Base-by-base conservation (phyloP, 1,139 yeast genomes). In the Zygosaccharomyces pseudobailii region DNA sequence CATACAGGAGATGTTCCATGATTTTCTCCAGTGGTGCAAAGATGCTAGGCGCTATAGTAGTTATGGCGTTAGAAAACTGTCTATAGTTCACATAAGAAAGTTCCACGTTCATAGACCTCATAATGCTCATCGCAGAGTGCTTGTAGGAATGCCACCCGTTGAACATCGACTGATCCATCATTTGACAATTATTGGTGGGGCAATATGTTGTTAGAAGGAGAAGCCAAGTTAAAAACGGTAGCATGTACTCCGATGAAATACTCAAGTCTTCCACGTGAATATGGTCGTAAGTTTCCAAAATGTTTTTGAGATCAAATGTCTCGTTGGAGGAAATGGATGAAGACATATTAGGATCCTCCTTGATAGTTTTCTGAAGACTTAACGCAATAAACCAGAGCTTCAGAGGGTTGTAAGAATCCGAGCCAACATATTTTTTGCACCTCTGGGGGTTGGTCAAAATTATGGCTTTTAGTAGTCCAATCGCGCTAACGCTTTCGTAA, bases 21-120 rank as follows among this genome's bases (percentile, higher is more conserved):
- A 78, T 47, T 17, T 59, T 58, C 8, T 63, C 61, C 48, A 77
- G 49, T 6, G 74, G 72, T 3, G 57, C 47, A 39, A 77, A 61
- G 6, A 82, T 52, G 20, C 66, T 56, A 0, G 76, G 74, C 5
- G 75, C 57, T 2, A 72, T 60, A 1, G 57, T 46, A 1, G 53
- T 49, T 2, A 76, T 52, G 0, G 68, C 69, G 2, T 48, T 45
- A 3, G 57, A 49, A 54, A 78, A 77, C 39, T 73, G 71, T 0
- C 56, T 50, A 50, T 58, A 73, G 1, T 64, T 48, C 3, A 82
- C 66, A 0, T 46, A 46, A 9, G 50, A 46, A 0, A 55, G 45
- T 2, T 54, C 45, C 5, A 70, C 50, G 44, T 74, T 70, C 58
- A 81, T 69, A n/a, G 78, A 71, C 45, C 76, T 64, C n/a, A 81